These are phyloP conservation scores for Kwoniella sp. DNA, from an alignment of 768 basidiomycete genomes.

Conservation along the genomic window DNA sequence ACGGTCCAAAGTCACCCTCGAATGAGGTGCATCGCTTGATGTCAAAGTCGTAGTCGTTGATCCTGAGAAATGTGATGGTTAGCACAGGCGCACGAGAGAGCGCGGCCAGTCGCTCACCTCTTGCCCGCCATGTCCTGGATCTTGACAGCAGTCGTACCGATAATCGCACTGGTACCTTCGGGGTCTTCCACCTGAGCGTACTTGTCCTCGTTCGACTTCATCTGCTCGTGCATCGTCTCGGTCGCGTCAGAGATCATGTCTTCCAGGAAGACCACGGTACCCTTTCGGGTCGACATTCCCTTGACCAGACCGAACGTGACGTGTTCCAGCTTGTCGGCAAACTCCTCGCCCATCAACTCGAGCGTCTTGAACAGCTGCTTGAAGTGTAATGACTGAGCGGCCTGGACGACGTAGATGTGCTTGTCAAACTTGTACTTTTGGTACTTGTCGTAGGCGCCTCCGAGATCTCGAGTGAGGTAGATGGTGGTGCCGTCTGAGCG, in stretches of 20 bases:
- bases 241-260: conserved; percentile 76
- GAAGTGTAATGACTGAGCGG: conserved; percentile 71
- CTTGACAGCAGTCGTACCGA: conserved; percentile 93
- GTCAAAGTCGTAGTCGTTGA: conserved; percentile 94
- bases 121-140: conserved; percentile 97
- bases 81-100: neutral
- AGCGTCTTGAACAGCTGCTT: conserved; percentile 92
- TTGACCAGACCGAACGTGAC: conserved; percentile 73
- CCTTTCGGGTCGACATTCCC: conserved; percentile 82
- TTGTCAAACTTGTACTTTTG: conserved; percentile 84
- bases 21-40: conserved; percentile 92
- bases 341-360: conserved; percentile 80
- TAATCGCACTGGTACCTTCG: conserved; percentile 67
- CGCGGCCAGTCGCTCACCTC: conserved; percentile 58
- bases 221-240: conserved; percentile 90
- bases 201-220: conserved; percentile 90
- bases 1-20: conserved; percentile 76
- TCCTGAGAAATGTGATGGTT: conserved; percentile 54
- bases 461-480: conserved; percentile 92
- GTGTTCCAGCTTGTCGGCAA: conserved; percentile 77
- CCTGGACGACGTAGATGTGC: conserved; percentile 87
- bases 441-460: conserved; percentile 84
- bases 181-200: conserved; percentile 85
- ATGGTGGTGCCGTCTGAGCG: conserved; percentile 83
- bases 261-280: conserved; percentile 90